These are phyloP conservation scores for Urtica urens DNA, from an alignment of 306 rosid genomes.

Conservation along the genomic window DNA sequence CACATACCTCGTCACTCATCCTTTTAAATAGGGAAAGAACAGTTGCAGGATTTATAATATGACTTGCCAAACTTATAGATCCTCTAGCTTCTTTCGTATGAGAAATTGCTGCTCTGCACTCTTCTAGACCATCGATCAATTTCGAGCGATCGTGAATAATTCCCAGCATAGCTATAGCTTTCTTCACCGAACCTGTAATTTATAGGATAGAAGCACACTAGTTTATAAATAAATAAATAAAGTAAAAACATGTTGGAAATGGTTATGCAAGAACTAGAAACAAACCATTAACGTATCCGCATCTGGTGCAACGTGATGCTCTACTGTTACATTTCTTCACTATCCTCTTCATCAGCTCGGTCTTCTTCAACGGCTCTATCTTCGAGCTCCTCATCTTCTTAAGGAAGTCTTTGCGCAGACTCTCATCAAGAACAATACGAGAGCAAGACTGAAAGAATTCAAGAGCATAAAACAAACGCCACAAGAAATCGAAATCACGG, in stretches of 20 bases:
- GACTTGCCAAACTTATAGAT: conserved; percentile 20
- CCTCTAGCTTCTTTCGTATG: conserved; percentile 35
- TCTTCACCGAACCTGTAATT: conserved; percentile 62
- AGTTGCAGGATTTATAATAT: conserved; percentile 37
- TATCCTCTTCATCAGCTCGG: conserved; percentile 27
- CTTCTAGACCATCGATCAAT: conserved; percentile 37
- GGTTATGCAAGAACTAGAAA: conserved; percentile 17
- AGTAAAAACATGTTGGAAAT: too few relatives aligned
- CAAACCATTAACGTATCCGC: conserved; percentile 68
- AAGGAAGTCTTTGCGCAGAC: conserved; percentile 25
- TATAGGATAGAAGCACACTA: too few relatives aligned
- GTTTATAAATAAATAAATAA: too few relatives aligned
- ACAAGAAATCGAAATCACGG: not conserved
- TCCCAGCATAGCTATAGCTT: conserved; percentile 25
- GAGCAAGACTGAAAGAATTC: conserved; percentile 61
- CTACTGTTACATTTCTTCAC: conserved; percentile 41
- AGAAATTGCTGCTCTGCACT: conserved; percentile 45
- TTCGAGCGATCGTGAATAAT: conserved; percentile 52
- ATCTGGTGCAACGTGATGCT: conserved; percentile 45
- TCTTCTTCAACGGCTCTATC: conserved; percentile 41
- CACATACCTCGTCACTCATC: conserved; percentile 61
- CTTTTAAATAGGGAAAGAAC: conserved; percentile 56
- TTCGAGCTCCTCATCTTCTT: conserved; percentile 58
- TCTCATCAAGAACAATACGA: conserved; percentile 52
- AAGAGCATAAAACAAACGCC: conserved; percentile 11